Evolutionary conservation across 805 yeast genomes (phyloP), one percentile per base, ranked within the genome.

Genomic region (Metschnikowia colocasiae): DNA sequence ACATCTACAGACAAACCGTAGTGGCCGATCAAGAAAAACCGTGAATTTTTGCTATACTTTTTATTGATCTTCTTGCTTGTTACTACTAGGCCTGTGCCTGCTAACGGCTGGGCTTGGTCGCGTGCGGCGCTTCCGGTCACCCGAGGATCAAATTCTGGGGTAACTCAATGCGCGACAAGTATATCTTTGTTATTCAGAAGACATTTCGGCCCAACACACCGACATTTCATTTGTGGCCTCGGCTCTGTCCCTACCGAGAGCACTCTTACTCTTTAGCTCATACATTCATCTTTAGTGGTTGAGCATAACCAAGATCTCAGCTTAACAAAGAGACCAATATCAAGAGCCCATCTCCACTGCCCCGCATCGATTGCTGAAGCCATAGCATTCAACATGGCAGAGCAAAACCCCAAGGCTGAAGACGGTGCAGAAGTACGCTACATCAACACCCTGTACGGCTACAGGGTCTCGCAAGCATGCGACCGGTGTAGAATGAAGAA

Each of bases 401-500:
- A 29, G 26, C 33, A 29, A 6, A 19, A 19, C 13, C 18, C 5
- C 10, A 35, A 35, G 27, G 16, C 15, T n/a, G 38, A 30, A 6
- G 34, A 39, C 13, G 9, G 26, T 15, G 26, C 19, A 6, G 42
- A 30, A 4, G 19, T 39, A 12, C 45, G 70, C 49, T 57, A 71
- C 41, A 72, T 72, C 40, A 63, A 58, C 40, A 69, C 76, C 15
- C 65, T 66, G 3, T 50, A 64, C 5, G 75, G 76, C 0, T 58
- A 65, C n/a, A 51, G 92, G 51, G 82, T 83, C 2, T 78, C 85
- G 1, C 94, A 86, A 62, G 94, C 94, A 2, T 86, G 95, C 65
- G 94, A 86, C 62, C 69, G 94, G 29, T 86, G 94, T 57, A 71
- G 92, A 38, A 79, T 83, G 53, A 83, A 87, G 55, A 86, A 85